A percentile compares a stretch with the other conserved stretches of the same genome.
phyloP scores from a whole-genome alignment of 495 filamentous ascomycete genomes.

The Apiosordaria backusii region DNA sequence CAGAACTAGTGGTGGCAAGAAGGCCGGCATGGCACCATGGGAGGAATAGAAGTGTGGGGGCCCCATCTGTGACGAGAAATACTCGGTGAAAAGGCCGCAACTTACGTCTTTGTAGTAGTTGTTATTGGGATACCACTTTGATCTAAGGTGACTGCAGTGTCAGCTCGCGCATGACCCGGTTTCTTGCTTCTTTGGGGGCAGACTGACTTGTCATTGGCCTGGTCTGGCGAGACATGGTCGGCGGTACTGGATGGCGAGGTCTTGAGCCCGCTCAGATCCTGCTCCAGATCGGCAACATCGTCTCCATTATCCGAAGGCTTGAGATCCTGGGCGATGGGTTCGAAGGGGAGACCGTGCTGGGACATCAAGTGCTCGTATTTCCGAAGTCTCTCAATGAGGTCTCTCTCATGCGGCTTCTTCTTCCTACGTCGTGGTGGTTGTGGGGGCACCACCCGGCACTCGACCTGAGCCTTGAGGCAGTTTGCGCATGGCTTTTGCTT shows the following conservation, averaged over 20 bases:
- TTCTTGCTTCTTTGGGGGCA: neutral
- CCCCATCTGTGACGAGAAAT: neutral
- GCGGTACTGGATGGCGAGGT: slow-evolving; percentile 33
- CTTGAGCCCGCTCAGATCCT: slow-evolving; percentile 43
- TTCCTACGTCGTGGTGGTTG: slow-evolving; percentile 57
- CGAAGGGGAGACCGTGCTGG: slow-evolving; percentile 49
- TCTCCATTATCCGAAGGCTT: slow-evolving; percentile 42
- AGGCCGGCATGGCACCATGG: neutral
- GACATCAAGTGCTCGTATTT: slow-evolving; percentile 54
- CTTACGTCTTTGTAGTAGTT: slow-evolving; percentile 8
- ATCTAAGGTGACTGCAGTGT: neutral
- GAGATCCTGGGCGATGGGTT: slow-evolving; percentile 42
- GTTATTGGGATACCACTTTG: slow-evolving; percentile 12
- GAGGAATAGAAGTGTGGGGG: neutral
- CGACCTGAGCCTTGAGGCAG: slow-evolving; percentile 57
- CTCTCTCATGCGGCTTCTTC: slow-evolving; percentile 51
- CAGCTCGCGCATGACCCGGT: slow-evolving; percentile 1
- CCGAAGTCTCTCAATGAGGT: slow-evolving; percentile 49
- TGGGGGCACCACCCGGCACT: slow-evolving; percentile 59
- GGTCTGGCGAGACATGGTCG: slow-evolving; percentile 33
- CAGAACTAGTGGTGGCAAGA: neutral
- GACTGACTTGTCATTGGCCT: slow-evolving; percentile 33
- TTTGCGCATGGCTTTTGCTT: slow-evolving; percentile 62
- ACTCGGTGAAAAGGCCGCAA: neutral
- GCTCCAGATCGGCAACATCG: slow-evolving; percentile 49